Conservation (phyloP, 495 filamentous ascomycete species). For the Penicillium odoratum region DNA sequence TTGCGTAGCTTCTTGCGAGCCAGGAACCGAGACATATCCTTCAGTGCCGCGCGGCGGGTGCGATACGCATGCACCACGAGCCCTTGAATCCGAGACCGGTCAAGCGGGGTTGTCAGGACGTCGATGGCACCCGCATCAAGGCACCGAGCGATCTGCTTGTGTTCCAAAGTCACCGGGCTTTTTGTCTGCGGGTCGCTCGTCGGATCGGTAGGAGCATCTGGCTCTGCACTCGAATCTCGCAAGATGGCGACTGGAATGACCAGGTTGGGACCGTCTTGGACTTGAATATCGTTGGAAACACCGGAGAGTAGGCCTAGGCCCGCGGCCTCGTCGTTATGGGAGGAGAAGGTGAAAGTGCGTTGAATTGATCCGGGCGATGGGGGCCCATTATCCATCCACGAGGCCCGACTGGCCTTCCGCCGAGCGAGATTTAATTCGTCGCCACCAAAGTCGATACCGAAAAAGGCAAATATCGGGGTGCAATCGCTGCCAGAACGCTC, state of each 20-base stretch:
- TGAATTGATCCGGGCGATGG: constrained; percentile 39
- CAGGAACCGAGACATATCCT: constrained; percentile 65
- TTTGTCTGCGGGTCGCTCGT: constrained; percentile 34
- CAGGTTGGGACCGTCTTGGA: constrained; percentile 68
- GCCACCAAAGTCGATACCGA: constrained; percentile 58
- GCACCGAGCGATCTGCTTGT: constrained; percentile 59
- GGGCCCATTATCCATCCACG: constrained; percentile 36
- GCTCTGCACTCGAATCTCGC: constrained; percentile 35
- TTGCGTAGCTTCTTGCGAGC: constrained; percentile 69
- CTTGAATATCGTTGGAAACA: constrained; percentile 68
- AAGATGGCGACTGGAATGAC: constrained; percentile 74
- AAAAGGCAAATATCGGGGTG: constrained; percentile 72
- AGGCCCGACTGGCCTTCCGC: constrained; percentile 40
- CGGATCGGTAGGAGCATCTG: constrained; percentile 25
- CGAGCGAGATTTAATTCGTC: constrained; percentile 35
- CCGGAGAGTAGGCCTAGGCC: constrained; percentile 68
- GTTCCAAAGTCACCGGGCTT: constrained; percentile 37
- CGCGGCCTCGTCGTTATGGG: constrained; percentile 58
- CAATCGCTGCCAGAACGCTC: constrained; percentile 60
- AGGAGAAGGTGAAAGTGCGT: constrained; percentile 46
- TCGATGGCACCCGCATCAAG: constrained; percentile 84
- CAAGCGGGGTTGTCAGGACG: constrained; percentile 75
- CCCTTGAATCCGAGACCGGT: constrained; percentile 65
- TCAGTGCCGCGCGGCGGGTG: constrained; percentile 66
- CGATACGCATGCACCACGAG: constrained; percentile 82